Percentiles rank a stretch among this genome's conserved stretches.
These are phyloP conservation scores for Sporothrix luriei DNA, from an alignment of 2,329 filamentous ascomycete species.

Conservation along the genomic window DNA sequence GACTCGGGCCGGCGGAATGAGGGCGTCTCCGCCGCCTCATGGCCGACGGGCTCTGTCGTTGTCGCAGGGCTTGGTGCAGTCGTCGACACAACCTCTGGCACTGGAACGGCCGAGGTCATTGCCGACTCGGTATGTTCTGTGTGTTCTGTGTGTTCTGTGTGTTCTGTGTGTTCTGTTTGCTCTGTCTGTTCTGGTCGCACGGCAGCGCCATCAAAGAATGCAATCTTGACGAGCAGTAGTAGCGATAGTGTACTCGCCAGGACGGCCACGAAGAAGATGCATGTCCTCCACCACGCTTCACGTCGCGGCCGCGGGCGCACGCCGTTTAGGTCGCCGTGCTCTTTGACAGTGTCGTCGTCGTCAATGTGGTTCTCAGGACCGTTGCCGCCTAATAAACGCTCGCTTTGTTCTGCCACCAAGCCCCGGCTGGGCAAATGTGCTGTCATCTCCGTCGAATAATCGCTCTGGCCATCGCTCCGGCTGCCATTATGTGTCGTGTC, in stretches of 20 bases:
- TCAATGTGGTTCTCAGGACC: not conserved
- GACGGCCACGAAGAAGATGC: constrained; percentile 22
- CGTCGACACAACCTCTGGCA: not conserved
- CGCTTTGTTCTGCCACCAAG: not conserved
- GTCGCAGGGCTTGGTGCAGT: not conserved
- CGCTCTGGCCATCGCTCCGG: not conserved
- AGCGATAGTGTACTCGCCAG: constrained; percentile 29
- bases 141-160: too few relatives aligned
- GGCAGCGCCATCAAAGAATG: constrained; percentile 26
- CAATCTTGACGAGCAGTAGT: constrained; percentile 35
- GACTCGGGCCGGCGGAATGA: constrained; percentile 43
- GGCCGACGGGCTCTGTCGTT: not conserved
- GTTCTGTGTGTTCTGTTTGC: not conserved
- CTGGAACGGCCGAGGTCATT: not conserved
- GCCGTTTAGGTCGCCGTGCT: not conserved
- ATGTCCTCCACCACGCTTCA: constrained; percentile 10
- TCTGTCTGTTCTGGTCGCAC: not conserved
- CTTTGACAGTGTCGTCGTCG: not conserved
- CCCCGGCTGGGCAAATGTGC: not conserved
- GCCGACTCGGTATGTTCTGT: not conserved
- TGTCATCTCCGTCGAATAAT: not conserved
- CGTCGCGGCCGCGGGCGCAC: not conserved
- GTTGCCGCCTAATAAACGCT: not conserved
- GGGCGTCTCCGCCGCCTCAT: constrained; percentile 39
- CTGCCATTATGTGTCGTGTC: not conserved